Evolutionary conservation across 805 yeast genomes (phyloP), one percentile per base, ranked within the genome.

Genomic region (Ogataea nakhonphanomensis): DNA sequence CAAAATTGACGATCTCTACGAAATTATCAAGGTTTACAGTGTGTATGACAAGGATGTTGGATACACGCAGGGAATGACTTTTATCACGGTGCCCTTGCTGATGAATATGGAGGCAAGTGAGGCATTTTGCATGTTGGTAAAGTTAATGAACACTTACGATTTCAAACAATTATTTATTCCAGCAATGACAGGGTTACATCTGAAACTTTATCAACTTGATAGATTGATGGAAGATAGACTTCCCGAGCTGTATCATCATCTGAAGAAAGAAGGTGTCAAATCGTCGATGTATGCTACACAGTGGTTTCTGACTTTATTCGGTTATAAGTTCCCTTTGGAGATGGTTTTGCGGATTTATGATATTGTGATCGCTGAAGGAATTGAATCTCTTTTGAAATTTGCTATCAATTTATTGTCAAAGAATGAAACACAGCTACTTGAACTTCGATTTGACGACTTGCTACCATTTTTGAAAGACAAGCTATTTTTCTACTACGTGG

Each of bases 21-120:
- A 80, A 41, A 81, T 93, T 22, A 74, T 93, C 46, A 85, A 84
- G 55, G 90, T 89, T 0, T 93, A 91, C 65, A 79, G 93, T 15
- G 65, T 87, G 34, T 83, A 77, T 59, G 98, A 93, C 60, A 79
- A 84, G 1, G 97, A 90, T 37, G 96, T 93, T 36, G 99, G 99
- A 0, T 93, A 93, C 57, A 93, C 97, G 2, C 99, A 93, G 63
- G 98, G 99, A 7, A 89, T 93, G 96, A 95, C 95, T 1, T 93
- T 93, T 56, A 78, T 93, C 31, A 77, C 86, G 0, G 88, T 88
- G 5, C 97, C 99, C 2, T 63, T 93, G 34, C 67, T 89, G 32
- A 70, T 90, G 67, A 86, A 86, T 51, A 76, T 88, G 80, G 73
- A 67, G 27, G 96, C 90, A 49, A 71, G 82, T 33, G 97, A 91